A percentile compares a stretch with the other conserved stretches of the same genome.
phyloP scores from a whole-genome alignment of 2,329 filamentous ascomycete species.

The Sporothrix pseudoabietina region DNA sequence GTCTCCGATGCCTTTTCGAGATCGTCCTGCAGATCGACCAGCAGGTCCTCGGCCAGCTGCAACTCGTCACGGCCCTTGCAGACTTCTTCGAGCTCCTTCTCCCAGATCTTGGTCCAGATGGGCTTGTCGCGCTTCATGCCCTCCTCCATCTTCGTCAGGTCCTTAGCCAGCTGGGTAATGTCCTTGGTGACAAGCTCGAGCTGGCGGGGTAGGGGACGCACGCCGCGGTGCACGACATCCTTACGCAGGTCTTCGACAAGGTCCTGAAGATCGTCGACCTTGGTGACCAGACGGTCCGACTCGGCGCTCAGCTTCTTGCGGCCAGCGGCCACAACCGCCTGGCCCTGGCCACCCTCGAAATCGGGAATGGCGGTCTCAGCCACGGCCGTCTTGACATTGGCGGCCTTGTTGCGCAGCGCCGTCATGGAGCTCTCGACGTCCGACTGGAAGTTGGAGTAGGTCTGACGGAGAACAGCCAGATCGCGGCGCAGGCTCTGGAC shows the following conservation, averaged over 20 bases:
- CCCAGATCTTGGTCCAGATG: conserved; percentile 99
- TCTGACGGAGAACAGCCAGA: conserved; percentile 87
- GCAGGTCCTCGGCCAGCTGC: conserved; percentile 93
- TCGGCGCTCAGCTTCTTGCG: conserved; percentile 86
- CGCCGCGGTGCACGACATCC: conserved; percentile 90
- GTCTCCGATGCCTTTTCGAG: conserved; percentile 92
- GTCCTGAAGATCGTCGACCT: conserved; percentile 97
- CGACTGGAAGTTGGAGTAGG: conserved; percentile 86
- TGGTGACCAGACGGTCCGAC: conserved; percentile 84
- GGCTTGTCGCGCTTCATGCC: conserved; percentile 91
- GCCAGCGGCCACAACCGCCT: conserved; percentile 79
- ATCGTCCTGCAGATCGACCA: conserved; percentile 89
- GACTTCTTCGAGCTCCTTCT: conserved; percentile 93
- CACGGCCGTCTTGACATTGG: conserved; percentile 74
- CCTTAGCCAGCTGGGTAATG: conserved; percentile 75
- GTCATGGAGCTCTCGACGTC: conserved; percentile 89
- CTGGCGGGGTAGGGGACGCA: conserved; percentile 86
- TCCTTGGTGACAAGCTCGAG: conserved; percentile 89
- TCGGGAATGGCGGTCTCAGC: conserved; percentile 70
- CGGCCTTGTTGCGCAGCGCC: conserved; percentile 77
- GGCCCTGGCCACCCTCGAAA: conserved; percentile 76
- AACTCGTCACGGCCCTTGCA: conserved; percentile 94
- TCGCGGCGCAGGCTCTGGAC: conserved; percentile 83
- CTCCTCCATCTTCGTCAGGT: conserved; percentile 92
- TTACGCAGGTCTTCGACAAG: conserved; percentile 95